These are phyloP conservation scores for Pseudocercospora eumusae DNA, from an alignment of 2,329 filamentous ascomycete species.

Conservation along the genomic window DNA sequence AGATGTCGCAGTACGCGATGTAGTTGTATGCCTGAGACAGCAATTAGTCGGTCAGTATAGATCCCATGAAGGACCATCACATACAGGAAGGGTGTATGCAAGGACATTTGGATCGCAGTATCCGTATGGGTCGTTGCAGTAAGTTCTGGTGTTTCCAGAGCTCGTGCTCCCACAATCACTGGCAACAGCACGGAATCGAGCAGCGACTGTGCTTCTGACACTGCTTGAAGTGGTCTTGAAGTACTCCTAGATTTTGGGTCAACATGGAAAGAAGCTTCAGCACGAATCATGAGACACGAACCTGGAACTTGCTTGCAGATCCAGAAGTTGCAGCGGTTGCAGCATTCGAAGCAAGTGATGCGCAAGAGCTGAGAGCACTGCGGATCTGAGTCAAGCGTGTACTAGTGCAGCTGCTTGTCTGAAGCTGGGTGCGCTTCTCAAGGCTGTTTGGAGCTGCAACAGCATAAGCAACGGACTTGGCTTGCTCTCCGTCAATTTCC, in stretches of 20 bases:
- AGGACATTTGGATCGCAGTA: conserved; percentile 57
- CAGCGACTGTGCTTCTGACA: conserved; percentile 54
- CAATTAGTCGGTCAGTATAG: too few species aligned
- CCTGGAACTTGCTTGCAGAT: conserved; percentile 13
- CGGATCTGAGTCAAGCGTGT: conserved; percentile 10
- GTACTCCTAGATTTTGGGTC: conserved; percentile 24
- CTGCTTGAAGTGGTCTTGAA: conserved; percentile 60
- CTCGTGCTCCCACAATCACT: conserved; percentile 58
- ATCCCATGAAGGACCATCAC: too few species aligned
- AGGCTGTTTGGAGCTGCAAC: conserved; percentile 35
- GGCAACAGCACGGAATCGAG: conserved; percentile 56
- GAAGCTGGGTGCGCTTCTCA: conserved; percentile 12
- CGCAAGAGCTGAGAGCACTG: conserved; percentile 15
- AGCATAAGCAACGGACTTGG: conserved; percentile 53
- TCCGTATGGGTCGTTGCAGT: conserved; percentile 60
- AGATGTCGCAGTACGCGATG: conserved; percentile 65
- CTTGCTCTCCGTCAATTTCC: conserved; percentile 58
- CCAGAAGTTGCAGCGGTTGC: conserved; percentile 15
- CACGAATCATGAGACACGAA: not conserved
- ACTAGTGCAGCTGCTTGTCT: conserved; percentile 14
- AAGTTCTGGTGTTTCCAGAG: conserved; percentile 54
- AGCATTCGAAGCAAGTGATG: conserved; percentile 11
- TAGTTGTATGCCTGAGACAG: conserved; percentile 45
- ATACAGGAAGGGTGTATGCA: conserved; percentile 60
- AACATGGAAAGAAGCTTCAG: not conserved